Percentiles rank a stretch among this genome's conserved stretches.
Evolutionary conservation across 164 flowering plant species (phyloP).

Genomic region (Annona cherimola): DNA sequence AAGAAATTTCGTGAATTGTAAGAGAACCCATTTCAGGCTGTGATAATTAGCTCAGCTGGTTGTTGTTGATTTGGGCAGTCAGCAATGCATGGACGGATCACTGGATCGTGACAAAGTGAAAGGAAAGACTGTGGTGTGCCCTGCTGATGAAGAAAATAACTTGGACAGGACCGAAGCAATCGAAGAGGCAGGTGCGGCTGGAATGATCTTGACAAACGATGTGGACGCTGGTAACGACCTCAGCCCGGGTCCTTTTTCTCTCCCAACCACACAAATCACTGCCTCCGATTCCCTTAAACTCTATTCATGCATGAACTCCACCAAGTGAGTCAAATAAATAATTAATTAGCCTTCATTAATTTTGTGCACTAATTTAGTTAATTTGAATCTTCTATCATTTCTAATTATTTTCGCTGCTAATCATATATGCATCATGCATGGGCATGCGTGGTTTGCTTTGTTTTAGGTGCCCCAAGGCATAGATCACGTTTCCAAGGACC

Average conservation of each 20-base stretch:
- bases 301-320: constrained; percentile 38
- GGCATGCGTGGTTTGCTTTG: not conserved
- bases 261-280: constrained; percentile 44
- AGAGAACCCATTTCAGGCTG: no score
- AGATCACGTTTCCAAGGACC: constrained; percentile 36
- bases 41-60: no score
- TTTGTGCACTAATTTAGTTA: no score
- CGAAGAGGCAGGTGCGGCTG: constrained; percentile 40
- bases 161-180: constrained; percentile 38
- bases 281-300: constrained; percentile 32
- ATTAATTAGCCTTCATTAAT: no score
- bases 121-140: constrained; percentile 55
- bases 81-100: no score
- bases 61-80: no score
- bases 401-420: no score
- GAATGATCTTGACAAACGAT: constrained; percentile 49
- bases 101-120: constrained; percentile 41
- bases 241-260: constrained; percentile 33
- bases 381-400: no score
- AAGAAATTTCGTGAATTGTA: no score
- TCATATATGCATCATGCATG: no score
- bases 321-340: no score
- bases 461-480: constrained; percentile 26
- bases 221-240: constrained; percentile 25
- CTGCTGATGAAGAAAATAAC: constrained; percentile 31